These are phyloP conservation scores for Xylariales sp. DNA, from an alignment of 2,329 filamentous ascomycete genomes.

Conservation along the genomic window DNA sequence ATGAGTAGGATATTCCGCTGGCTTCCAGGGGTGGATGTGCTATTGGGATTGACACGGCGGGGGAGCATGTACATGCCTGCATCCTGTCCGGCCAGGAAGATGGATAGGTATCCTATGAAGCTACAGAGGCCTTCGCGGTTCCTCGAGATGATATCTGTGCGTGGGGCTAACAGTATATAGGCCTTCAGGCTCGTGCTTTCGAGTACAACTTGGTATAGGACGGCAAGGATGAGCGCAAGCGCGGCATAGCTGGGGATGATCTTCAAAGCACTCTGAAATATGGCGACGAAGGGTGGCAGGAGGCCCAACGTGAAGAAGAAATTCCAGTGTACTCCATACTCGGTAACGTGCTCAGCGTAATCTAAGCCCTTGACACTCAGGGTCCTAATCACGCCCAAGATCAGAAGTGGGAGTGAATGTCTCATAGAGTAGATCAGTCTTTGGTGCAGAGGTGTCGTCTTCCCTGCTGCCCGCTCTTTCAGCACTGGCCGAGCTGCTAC, in stretches of 20 bases:
- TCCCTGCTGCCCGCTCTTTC: slow-evolving; percentile 57
- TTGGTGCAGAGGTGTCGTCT: slow-evolving; percentile 42
- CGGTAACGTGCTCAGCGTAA: slow-evolving; percentile 94
- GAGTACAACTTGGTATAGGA: slow-evolving; percentile 69
- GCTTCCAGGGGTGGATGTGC: slow-evolving; percentile 35
- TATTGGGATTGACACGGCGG: slow-evolving; percentile 40
- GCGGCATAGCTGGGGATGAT: slow-evolving; percentile 72
- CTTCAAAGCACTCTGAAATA: slow-evolving; percentile 69
- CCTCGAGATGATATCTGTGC: slow-evolving; percentile 74
- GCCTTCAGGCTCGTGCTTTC: slow-evolving; percentile 74
- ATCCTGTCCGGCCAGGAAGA: slow-evolving; percentile 86
- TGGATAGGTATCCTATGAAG: slow-evolving; percentile 88
- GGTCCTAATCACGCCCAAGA: slow-evolving; percentile 75
- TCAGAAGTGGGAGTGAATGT: slow-evolving; percentile 77
- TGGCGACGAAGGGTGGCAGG: slow-evolving; percentile 80
- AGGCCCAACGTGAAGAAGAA: slow-evolving; percentile 97
- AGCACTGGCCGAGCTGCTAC: slow-evolving; percentile 82
- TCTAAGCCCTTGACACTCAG: slow-evolving; percentile 90
- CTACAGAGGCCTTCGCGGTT: slow-evolving; percentile 96
- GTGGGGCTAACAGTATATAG: slow-evolving; percentile 77
- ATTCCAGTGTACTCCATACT: slow-evolving; percentile 99
- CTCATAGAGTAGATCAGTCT: slow-evolving; percentile 65
- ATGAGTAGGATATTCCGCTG: slow-evolving; percentile 56
- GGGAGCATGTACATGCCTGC: slow-evolving; percentile 77
- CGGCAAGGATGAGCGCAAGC: slow-evolving; percentile 64